These are phyloP conservation scores for Magnolia sinica DNA, from an alignment of 164 flowering plant genomes.

Conservation along the genomic window DNA sequence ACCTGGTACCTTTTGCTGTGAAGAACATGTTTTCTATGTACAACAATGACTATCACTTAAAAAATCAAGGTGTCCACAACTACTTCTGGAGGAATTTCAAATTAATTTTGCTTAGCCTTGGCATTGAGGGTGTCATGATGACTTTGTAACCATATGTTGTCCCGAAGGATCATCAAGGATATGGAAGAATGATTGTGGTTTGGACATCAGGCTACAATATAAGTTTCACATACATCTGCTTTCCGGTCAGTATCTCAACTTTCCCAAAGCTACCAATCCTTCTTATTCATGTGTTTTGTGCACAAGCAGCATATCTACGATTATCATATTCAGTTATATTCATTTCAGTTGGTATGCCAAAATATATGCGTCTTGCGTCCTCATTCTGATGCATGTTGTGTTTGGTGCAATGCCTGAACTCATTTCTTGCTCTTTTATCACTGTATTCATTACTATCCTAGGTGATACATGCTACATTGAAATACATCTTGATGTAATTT, in stretches of 20 bases:
- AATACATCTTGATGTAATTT: neutral
- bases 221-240: neutral
- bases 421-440: neutral
- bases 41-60: too few species aligned
- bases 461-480: neutral
- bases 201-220: too few species aligned
- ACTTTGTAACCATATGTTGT: too few species aligned
- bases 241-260: neutral
- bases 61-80: too few species aligned
- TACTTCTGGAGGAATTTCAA: too few species aligned
- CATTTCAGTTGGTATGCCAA: neutral
- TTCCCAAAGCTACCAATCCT: neutral
- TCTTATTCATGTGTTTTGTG: neutral
- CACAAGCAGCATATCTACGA: neutral
- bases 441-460: neutral
- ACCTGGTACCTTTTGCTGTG: too few species aligned
- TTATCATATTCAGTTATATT: neutral
- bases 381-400: neutral
- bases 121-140: too few species aligned
- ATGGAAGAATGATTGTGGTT: too few species aligned
- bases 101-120: too few species aligned
- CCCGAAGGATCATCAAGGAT: too few species aligned
- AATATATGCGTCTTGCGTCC: neutral
- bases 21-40: too few species aligned
- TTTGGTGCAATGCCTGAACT: neutral